Evolutionary conservation across 352 stramenopile genomes (phyloP), one percentile per base, ranked within the genome.

Genomic region (Aphanomyces stellatus): DNA sequence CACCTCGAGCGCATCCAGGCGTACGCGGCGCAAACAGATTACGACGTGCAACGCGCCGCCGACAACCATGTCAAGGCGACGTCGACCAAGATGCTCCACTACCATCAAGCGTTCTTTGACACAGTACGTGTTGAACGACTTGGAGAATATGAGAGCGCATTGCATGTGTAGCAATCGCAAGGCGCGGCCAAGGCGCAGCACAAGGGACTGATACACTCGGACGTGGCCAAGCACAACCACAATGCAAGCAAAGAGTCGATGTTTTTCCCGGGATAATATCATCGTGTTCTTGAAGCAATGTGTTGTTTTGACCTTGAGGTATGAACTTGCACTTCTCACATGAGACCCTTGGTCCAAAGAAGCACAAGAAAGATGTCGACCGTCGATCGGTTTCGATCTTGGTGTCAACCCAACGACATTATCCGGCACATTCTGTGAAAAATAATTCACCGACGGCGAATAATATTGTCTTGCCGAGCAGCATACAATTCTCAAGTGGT

Each of bases 51-150:
- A 28, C 6, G 49, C 17, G n/a, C 28, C 31, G 55, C 24, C 10
- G 55, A 64, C 10, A 64, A 64, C 37, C 55, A 64, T 22, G 19
- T 64, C 55, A 64, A 64, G 51, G 55, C 55, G 4, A 64, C 55
- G 2, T 30, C 55, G 3, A 46, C 55, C 6, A 64, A 64, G 15
- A 24, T 40, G 7, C 55, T 64, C 22, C 19, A 43, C 15, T 64
- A 64, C 55, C 35, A 51, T 22, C 55, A 64, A 35, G 25, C 55
- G 6, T 64, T 64, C 37, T 49, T 64, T 13, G 55, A 35, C 1
- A 27, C 24, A 4, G 55, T 64, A 64, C 37, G 22, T 19, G 13
- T 10, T 35, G 42, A 27, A 22, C 19, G 7, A 5, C 42, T 51
- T 25, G 8, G 42, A 24, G 5, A 22, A 7, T 27, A 27, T 51